phyloP scores from a whole-genome alignment of 345 rosid species.

The Nephelium lappaceum region DNA sequence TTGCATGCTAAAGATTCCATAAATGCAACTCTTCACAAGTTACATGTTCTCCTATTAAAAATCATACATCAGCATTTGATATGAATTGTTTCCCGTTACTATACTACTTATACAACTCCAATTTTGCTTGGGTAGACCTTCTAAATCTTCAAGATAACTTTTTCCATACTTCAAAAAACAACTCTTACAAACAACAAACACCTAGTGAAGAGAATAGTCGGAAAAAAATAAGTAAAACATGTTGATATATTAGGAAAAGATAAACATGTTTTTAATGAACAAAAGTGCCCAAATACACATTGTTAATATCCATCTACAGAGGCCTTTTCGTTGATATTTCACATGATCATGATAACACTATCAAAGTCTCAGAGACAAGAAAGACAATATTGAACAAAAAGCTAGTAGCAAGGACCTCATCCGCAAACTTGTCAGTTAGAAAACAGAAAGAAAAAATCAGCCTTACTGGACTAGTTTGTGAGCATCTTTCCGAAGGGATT shows the following conservation, averaged over 20 bases:
- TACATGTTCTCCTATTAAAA: neutral
- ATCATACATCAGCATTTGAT: too few species aligned
- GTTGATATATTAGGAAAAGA: neutral
- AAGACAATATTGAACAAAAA: neutral
- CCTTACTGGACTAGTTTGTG: slow-evolving; percentile 15
- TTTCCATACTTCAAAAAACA: neutral
- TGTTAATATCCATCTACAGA: neutral
- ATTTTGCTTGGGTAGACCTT: neutral
- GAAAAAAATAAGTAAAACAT: neutral
- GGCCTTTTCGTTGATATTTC: neutral
- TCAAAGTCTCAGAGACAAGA: neutral
- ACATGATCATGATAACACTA: neutral
- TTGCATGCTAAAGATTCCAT: neutral
- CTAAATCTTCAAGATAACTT: neutral
- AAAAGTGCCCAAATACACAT: neutral
- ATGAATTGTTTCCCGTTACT: neutral
- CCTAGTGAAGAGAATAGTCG: neutral
- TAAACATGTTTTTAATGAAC: neutral
- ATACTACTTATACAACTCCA: neutral
- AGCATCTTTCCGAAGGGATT: slow-evolving; percentile 37
- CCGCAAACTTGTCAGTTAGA: neutral
- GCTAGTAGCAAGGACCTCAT: neutral
- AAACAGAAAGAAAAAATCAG: neutral
- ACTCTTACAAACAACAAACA: neutral
- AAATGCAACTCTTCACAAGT: neutral